Percentiles rank a stretch among this genome's conserved stretches.
Evolutionary conservation across 352 stramenopile species (phyloP).

Genomic region (Globisporangium recalcitrans): DNA sequence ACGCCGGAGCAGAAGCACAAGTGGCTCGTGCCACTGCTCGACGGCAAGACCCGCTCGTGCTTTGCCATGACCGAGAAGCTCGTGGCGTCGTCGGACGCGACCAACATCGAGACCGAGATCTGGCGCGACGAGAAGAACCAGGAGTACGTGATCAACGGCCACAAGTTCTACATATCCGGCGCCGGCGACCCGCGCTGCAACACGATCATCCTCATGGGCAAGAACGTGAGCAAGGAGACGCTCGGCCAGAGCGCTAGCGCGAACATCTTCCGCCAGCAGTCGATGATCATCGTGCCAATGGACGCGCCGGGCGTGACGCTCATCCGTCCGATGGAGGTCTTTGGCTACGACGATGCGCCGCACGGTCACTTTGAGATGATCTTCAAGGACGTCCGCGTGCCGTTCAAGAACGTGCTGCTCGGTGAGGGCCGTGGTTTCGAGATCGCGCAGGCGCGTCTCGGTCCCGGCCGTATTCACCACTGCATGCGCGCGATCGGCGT

Average conservation of each 20-base stretch:
- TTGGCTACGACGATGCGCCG: conserved; percentile 96
- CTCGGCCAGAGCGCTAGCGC: conserved; percentile 1
- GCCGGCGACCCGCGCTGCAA: conserved; percentile 94
- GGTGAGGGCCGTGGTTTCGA: conserved; percentile 85
- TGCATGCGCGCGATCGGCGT: conserved; percentile 95
- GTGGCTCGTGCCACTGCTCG: conserved; percentile 91
- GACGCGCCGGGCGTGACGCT: conserved; percentile 89
- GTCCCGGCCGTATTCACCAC: conserved; percentile 96
- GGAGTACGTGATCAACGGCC: conserved; percentile 92
- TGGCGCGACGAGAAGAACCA: conserved; percentile 51
- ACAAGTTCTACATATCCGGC: conserved; percentile 96
- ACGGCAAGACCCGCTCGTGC: conserved; percentile 90
- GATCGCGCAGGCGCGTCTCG: conserved; percentile 90
- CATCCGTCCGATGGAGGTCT: conserved; percentile 87
- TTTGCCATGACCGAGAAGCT: conserved; percentile 98
- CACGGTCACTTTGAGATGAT: conserved; percentile 94
- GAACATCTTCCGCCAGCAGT: conserved; percentile 70
- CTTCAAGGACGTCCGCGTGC: conserved; percentile 92
- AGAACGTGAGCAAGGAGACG: conserved; percentile 34
- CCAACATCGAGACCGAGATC: conserved; percentile 91
- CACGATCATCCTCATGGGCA: conserved; percentile 83
- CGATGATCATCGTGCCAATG: conserved; percentile 91
- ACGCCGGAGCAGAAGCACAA: conserved; percentile 89
- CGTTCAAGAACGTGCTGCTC: conserved; percentile 82
- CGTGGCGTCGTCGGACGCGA: conserved; percentile 94